phyloP scores from a whole-genome alignment of 2,329 filamentous ascomycete species.

The Fusarium incarnatum region DNA sequence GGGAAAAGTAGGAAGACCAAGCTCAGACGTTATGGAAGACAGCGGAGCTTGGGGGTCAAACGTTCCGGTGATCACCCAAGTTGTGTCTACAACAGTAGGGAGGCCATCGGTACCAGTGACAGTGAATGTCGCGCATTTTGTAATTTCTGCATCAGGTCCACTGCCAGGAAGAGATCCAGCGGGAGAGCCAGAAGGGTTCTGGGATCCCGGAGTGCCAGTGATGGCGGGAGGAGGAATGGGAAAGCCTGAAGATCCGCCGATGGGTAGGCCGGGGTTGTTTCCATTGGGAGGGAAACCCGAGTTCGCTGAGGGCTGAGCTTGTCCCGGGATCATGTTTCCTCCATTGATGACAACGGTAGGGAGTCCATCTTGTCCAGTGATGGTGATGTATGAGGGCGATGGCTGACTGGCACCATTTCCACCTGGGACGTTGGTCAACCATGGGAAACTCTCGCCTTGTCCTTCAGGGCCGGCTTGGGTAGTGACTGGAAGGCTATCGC shows the following conservation, averaged over 20 bases:
- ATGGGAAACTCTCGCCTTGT: conserved; percentile 27
- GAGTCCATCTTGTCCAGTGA: conserved; percentile 43
- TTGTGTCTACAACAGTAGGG: conserved; percentile 52
- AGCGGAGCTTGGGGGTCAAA: conserved; percentile 25
- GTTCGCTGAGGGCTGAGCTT: conserved; percentile 25
- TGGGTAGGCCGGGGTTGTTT: conserved; percentile 29
- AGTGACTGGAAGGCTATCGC: conserved; percentile 34
- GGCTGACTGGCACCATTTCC: conserved; percentile 15
- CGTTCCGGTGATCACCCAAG: conserved; percentile 44
- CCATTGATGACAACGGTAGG: conserved; percentile 44
- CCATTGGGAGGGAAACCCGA: conserved; percentile 18
- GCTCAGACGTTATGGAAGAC: conserved; percentile 29
- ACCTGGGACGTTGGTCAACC: conserved; percentile 26
- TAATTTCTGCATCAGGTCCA: conserved; percentile 24
- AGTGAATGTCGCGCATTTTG: conserved; percentile 46
- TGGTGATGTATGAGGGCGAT: conserved; percentile 37
- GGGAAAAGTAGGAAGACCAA: conserved; percentile 27
- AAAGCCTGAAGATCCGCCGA: conserved; percentile 23
- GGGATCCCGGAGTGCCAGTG: conserved; percentile 20
- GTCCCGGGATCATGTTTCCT: conserved; percentile 9
- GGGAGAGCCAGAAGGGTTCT: conserved; percentile 22
- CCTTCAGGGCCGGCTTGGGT: conserved; percentile 32
- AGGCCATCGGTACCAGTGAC: conserved; percentile 50
- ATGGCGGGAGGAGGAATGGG: conserved; percentile 27
- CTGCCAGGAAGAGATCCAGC: conserved; percentile 14